Evolutionary conservation across 2,329 filamentous ascomycete species (phyloP).

Genomic region (Alternaria arborescens): DNA sequence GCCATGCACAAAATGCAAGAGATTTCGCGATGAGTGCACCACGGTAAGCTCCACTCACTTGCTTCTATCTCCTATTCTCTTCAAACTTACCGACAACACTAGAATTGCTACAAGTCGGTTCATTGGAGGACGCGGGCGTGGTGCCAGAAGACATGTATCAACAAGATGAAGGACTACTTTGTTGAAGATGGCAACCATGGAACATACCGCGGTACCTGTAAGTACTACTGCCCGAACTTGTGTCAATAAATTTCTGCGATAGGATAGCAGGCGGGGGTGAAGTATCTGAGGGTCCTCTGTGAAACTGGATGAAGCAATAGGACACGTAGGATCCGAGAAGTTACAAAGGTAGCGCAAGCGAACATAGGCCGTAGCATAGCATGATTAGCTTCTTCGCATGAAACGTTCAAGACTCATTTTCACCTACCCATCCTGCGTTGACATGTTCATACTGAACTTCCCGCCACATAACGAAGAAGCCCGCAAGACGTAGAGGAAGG

Average conservation of each 20-base stretch:
- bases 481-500: rapidly evolving
- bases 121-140: background rate
- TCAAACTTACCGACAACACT: background rate
- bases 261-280: background rate
- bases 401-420: background rate
- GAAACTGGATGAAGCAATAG: background rate
- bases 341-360: background rate
- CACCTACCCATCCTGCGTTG: background rate
- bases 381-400: background rate
- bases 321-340: background rate
- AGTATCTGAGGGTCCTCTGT: background rate
- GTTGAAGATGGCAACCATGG: background rate
- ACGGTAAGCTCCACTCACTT: background rate
- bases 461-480: too few relatives aligned
- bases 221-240: background rate
- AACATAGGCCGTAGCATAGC: background rate
- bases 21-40: background rate
- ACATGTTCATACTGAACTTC: background rate
- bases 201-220: background rate
- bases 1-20: background rate
- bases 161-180: background rate
- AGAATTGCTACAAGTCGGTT: background rate
- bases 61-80: background rate
- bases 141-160: background rate
- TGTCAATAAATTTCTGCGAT: background rate